phyloP scores from a whole-genome alignment of 805 yeast species.

The Candida glaebosa region DNA sequence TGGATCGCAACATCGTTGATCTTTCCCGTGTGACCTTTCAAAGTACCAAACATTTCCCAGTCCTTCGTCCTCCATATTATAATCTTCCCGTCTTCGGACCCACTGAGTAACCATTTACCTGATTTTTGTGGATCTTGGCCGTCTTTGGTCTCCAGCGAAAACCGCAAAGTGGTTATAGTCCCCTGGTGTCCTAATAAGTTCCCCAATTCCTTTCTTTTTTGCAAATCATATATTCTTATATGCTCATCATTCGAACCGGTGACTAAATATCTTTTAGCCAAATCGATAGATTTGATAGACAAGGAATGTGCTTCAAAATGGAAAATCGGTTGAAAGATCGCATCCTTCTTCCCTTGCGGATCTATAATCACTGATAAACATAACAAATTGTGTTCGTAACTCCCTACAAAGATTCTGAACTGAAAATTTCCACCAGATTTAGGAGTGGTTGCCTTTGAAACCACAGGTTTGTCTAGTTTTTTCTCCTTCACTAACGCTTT shows the following conservation, averaged over 20 bases:
- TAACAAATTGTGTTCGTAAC: conserved; percentile 88
- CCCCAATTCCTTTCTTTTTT: conserved; percentile 90
- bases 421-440: conserved; percentile 18
- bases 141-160: conserved; percentile 49
- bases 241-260: conserved; percentile 96
- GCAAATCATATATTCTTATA: conserved; percentile 89
- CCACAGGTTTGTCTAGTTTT: conserved; percentile 2
- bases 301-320: conserved; percentile 94
- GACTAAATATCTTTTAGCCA: conserved; percentile 79
- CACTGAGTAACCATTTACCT: conserved; percentile 90
- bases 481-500: conserved; percentile 1
- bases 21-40: conserved; percentile 86
- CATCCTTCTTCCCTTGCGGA: conserved; percentile 31
- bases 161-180: conserved; percentile 72
- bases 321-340: conserved; percentile 87
- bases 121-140: conserved; percentile 28
- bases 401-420: conserved; percentile 87
- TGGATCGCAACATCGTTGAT: conserved; percentile 86
- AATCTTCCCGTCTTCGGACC: conserved; percentile 86
- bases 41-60: conserved; percentile 87
- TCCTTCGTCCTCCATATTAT: conserved; percentile 94
- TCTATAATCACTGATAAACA: conserved; percentile 76
- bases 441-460: background rate
- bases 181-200: conserved; percentile 88
- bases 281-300: conserved; percentile 80